Conservation (phyloP, 1,284 basidiomycete species). For the Melanopsichium pennsylvanicum region DNA sequence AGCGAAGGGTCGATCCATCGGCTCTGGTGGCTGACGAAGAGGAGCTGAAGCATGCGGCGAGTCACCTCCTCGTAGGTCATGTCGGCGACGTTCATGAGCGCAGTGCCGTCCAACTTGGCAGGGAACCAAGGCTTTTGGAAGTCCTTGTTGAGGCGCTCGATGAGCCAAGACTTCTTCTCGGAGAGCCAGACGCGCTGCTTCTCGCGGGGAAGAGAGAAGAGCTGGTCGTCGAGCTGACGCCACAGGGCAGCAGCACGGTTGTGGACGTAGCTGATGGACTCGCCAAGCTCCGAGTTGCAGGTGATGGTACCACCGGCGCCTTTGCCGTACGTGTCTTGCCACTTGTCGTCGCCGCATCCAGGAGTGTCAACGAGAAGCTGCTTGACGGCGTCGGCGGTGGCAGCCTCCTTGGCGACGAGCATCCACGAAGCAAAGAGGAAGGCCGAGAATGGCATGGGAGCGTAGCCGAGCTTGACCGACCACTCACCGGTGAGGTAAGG, state of each 20-base stretch:
- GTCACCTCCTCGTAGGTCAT: conserved; percentile 99
- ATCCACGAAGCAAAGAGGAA: conserved; percentile 94
- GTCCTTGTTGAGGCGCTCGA: conserved; percentile 89
- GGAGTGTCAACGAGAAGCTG: conserved; percentile 91
- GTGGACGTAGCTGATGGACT: conserved; percentile 92
- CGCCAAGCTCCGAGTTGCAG: conserved; percentile 95
- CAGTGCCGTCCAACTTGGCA: conserved; percentile 69
- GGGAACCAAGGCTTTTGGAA: conserved; percentile 77
- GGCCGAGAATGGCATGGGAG: conserved; percentile 98
- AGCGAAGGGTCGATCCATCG: conserved; percentile 95
- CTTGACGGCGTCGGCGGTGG: conserved; percentile 92
- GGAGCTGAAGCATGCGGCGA: conserved; percentile 86
- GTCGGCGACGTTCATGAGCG: conserved; percentile 81
- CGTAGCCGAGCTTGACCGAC: conserved; percentile 82
- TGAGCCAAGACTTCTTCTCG: conserved; percentile 86
- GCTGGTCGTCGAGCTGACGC: conserved; percentile 90
- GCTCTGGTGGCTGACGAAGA: conserved; percentile 88
- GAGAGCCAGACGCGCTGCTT: conserved; percentile 88
- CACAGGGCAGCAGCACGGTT: conserved; percentile 95
- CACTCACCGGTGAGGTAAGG: conserved; percentile 96
- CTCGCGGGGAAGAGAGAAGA: conserved; percentile 93
- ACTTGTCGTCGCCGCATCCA: conserved; percentile 88
- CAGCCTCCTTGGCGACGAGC: conserved; percentile 98
- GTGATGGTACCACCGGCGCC: conserved; percentile 90
- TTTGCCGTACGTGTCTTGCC: conserved; percentile 94